Evolutionary conservation across 139 green algal genomes (phyloP).

Genomic region (Chloropicon primus): DNA sequence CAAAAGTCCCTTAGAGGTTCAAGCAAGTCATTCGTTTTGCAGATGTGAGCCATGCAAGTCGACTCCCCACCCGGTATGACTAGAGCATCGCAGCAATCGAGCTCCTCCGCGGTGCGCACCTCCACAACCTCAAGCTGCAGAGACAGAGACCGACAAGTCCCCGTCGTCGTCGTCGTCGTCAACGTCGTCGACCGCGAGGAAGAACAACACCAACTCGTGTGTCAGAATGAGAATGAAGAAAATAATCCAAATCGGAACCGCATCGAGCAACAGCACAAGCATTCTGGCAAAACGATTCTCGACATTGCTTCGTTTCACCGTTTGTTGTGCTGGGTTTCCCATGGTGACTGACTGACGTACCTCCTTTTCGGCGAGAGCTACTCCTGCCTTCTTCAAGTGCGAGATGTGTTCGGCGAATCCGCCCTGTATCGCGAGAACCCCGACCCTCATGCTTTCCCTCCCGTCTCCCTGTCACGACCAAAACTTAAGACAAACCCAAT

Average conservation of each 20-base stretch:
- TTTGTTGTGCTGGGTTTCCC: too few species aligned
- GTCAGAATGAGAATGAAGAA: too few species aligned
- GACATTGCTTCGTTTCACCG: not conserved
- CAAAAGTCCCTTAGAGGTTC: conserved; percentile 52
- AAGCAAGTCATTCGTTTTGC: conserved; percentile 66
- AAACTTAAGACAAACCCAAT: too few species aligned
- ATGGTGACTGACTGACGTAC: too few species aligned
- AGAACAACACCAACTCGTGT: too few species aligned
- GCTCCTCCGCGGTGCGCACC: conserved; percentile 65
- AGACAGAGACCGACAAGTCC: not conserved
- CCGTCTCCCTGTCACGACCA: too few species aligned
- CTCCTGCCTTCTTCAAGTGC: conserved; percentile 34
- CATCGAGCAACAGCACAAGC: too few species aligned
- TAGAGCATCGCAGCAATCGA: conserved; percentile 54
- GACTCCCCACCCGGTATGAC: conserved; percentile 87
- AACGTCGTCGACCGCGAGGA: too few species aligned
- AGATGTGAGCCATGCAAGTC: conserved; percentile 85
- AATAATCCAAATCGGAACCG: too few species aligned
- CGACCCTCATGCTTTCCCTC: conserved; percentile 19
- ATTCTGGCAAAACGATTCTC: too few species aligned
- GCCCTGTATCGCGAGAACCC: conserved; percentile 83
- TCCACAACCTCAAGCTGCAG: conserved; percentile 46
- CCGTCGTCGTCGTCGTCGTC: not conserved
- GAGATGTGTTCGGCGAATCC: conserved; percentile 80
- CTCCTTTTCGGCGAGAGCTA: conserved; percentile 14